A percentile compares a stretch with the other conserved stretches of the same genome.
phyloP scores from a whole-genome alignment of 1,139 yeast genomes.

The Wickerhamomyces sp. region DNA sequence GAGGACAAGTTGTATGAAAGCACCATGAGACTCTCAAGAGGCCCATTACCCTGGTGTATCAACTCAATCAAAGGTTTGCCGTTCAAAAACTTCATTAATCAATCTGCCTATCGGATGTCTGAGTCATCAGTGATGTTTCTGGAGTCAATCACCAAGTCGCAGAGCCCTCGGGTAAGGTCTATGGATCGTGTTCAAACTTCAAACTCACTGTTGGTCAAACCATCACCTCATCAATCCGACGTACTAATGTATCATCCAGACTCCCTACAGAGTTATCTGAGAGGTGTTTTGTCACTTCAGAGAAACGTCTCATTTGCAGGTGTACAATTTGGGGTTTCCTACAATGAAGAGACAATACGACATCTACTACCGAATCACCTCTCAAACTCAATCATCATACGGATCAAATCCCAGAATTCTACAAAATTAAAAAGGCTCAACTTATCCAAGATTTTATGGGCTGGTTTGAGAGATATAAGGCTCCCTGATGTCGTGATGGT shows the following conservation, averaged over 20 bases:
- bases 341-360: neutral
- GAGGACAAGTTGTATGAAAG: neutral
- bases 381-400: neutral
- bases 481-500: neutral
- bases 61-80: neutral
- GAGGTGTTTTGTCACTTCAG: neutral
- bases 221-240: neutral
- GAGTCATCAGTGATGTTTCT: conserved; percentile 5
- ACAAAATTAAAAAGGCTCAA: neutral
- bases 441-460: neutral
- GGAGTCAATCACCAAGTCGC: neutral
- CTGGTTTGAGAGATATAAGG: neutral
- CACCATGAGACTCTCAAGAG: neutral
- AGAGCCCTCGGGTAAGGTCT: neutral
- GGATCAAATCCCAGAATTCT: neutral
- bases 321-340: neutral
- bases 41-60: conserved; percentile 10
- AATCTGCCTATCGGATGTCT: conserved; percentile 1
- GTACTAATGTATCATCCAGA: conserved; percentile 2
- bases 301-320: neutral
- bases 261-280: neutral
- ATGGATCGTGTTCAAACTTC: neutral
- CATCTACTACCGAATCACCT: neutral
- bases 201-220: neutral
- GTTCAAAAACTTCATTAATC: neutral